Base-by-base conservation (phyloP, 768 basidiomycete species). In the Tylopilus plumbeoviolaceoides region DNA sequence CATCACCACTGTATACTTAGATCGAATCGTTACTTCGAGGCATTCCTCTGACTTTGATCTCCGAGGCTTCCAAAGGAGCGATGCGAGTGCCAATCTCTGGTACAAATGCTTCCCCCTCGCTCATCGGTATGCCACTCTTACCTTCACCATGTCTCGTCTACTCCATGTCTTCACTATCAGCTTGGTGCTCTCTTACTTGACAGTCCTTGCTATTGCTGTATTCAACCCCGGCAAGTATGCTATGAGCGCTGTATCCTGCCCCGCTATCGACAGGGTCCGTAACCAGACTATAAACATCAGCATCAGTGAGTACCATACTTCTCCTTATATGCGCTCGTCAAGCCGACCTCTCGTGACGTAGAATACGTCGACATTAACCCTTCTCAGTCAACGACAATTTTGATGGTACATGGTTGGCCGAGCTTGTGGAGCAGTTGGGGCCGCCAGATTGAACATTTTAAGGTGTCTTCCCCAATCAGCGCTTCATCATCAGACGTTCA, bases 331-430 rank as follows among this genome's bases (percentile, higher is more conserved):
- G 51, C 51, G 47, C 40, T 4, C 3, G 8, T 2, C 3, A 12
- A 31, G 3, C 10, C 8, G n/a, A 9, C 42, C 5, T 28, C 41
- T 35, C 20, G 33, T 44, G 28, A 6, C 8, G 25, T 55, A 85
- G 86, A 77, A 55, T 89, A 88, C 61, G 77, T 82, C 21, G 78
- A 52, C 25, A 61, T 88, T 53, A 87, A 88, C 55, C 75, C 82
- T 10, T 56, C 52, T 0, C 79, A 79, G 4, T 65, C 76, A 25
- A 72, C 67, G 14, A 79, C 82, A 0, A 68, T 89, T 3, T 44
- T 90, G 28, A 76, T 90, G 75, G 81, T 89, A 0, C 88, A 90
- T 59, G 88, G 88, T 4, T 90, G 88, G 88, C 88, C 88, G 1
- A 77, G 82, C 57, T 65, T 89, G 4, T 90, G 88, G 88, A 84